Percentiles rank a stretch among this genome's conserved stretches.
Evolutionary conservation across 1,284 basidiomycete species (phyloP).

Genomic region (Singerocomus rubriflavus): DNA sequence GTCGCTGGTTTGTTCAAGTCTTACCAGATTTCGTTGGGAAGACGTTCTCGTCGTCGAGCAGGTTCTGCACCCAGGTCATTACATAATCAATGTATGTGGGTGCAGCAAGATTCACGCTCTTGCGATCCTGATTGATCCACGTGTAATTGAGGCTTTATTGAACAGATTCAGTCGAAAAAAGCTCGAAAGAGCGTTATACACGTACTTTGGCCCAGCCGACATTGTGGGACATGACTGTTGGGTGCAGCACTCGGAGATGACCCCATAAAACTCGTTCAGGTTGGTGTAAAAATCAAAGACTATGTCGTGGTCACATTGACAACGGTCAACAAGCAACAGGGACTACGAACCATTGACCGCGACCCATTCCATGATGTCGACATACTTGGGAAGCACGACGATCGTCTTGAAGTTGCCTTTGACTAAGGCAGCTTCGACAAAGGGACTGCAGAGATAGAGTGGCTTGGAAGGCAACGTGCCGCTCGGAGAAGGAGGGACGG

Average conservation of each 20-base stretch:
- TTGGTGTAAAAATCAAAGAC: constrained; percentile 97
- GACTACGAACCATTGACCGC: constrained; percentile 79
- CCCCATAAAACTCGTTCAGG: constrained; percentile 96
- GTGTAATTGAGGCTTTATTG: constrained; percentile 85
- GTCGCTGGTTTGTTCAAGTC: constrained; percentile 18
- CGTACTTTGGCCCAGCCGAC: constrained; percentile 87
- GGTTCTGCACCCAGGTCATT: constrained; percentile 97
- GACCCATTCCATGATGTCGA: constrained; percentile 98
- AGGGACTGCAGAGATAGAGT: constrained; percentile 90
- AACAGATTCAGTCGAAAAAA: neutral
- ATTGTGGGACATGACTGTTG: constrained; percentile 88
- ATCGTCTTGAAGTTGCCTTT: constrained; percentile 99
- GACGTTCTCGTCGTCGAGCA: constrained; percentile 87
- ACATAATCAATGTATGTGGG: constrained; percentile 99
- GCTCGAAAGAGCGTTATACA: constrained; percentile 13
- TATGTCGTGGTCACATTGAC: constrained; percentile 28
- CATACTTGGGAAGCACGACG: constrained; percentile 95
- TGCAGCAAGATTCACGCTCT: constrained; percentile 90
- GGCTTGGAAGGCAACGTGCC: constrained; percentile 51
- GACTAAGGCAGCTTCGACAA: constrained; percentile 95
- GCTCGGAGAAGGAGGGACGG: constrained; percentile 41
- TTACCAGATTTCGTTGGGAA: constrained; percentile 95
- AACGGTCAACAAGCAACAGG: neutral
- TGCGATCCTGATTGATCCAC: constrained; percentile 96
- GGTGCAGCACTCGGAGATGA: constrained; percentile 94